Conservation (phyloP, 495 filamentous ascomycete species). For the Hyaloscypha bicolor region DNA sequence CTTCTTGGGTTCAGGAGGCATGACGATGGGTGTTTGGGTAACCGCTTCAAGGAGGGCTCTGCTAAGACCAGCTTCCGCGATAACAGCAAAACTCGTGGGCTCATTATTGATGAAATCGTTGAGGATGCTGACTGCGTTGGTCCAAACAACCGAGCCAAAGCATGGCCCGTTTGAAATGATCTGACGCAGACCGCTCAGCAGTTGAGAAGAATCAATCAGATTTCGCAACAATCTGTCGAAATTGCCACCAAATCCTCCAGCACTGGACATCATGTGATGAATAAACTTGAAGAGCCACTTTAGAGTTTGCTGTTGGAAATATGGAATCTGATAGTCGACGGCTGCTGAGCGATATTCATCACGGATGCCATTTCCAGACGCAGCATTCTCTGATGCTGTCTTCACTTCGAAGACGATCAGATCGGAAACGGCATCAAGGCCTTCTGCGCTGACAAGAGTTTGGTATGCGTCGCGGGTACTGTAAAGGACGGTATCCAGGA, state of each 20-base stretch:
- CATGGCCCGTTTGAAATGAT: constrained; percentile 78
- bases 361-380: constrained; percentile 71
- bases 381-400: constrained; percentile 63
- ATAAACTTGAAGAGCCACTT: constrained; percentile 96
- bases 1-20: constrained; percentile 25
- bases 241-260: constrained; percentile 64
- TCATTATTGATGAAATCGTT: constrained; percentile 99
- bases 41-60: constrained; percentile 80
- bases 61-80: constrained; percentile 90
- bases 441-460: constrained; percentile 73
- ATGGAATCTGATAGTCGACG: constrained; percentile 91
- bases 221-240: constrained; percentile 90
- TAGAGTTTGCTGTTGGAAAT: constrained; percentile 86
- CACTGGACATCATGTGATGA: constrained; percentile 89
- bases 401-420: constrained; percentile 81
- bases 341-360: constrained; percentile 74
- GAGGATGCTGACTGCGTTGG: constrained; percentile 83
- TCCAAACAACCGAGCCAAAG: constrained; percentile 94
- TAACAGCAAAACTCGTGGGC: constrained; percentile 93
- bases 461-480: constrained; percentile 78
- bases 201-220: constrained; percentile 86
- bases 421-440: constrained; percentile 83
- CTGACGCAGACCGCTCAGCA: constrained; percentile 74
- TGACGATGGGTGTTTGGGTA: constrained; percentile 50
- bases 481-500: constrained; percentile 86